These are phyloP conservation scores for Pyrenopolyporus hunteri DNA, from an alignment of 495 filamentous ascomycete genomes.

Conservation along the genomic window DNA sequence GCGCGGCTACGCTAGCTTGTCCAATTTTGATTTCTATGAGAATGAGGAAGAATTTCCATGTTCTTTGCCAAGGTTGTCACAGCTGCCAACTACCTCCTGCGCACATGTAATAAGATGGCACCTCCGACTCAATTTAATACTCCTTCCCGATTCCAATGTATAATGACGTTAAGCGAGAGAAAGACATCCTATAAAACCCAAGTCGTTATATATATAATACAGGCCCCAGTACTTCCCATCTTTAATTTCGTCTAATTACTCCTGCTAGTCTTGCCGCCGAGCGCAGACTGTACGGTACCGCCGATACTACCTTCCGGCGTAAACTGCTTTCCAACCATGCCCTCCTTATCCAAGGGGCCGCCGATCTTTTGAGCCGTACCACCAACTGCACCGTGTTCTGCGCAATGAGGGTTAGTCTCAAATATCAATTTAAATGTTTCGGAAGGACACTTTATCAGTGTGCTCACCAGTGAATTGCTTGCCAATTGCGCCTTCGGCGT, in stretches of 20 bases:
- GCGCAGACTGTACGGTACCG: constrained; percentile 50
- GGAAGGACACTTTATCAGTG: background rate
- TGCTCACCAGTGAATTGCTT: constrained; percentile 47
- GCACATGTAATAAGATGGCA: no score
- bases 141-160: no score
- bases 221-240: background rate
- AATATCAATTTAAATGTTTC: background rate
- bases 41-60: no score
- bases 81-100: no score
- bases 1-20: no score
- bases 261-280: constrained; percentile 49
- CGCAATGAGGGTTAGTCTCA: background rate
- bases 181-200: background rate
- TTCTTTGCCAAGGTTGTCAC: no score
- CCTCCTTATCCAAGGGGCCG: constrained; percentile 53
- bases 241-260: constrained; percentile 31
- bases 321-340: constrained; percentile 53
- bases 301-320: constrained; percentile 48
- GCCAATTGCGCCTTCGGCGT: constrained; percentile 43
- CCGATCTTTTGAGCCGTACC: constrained; percentile 55
- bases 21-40: no score
- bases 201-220: background rate
- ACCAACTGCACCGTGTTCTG: constrained; percentile 54
- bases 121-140: no score
- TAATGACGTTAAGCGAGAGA: background rate